Evolutionary conservation across 192 early-diverging fungal genomes (phyloP).

Genomic region (Glomus cerebriforme): DNA sequence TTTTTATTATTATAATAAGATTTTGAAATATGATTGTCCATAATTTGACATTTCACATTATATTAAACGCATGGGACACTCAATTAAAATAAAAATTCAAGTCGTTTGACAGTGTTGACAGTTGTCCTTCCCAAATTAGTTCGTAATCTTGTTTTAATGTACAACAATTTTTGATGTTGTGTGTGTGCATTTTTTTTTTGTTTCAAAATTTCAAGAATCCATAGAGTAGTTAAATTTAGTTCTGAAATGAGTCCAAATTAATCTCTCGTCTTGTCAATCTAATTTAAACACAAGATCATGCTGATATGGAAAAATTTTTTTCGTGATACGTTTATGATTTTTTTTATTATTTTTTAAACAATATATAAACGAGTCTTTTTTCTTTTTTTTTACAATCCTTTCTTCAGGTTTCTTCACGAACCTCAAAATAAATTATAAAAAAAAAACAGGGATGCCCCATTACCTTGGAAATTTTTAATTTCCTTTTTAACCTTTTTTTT

Average conservation of each 20-base stretch:
- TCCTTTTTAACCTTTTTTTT: too few relatives aligned
- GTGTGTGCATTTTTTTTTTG: background rate
- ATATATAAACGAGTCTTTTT: background rate
- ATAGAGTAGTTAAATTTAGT: background rate
- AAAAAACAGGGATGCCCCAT: background rate
- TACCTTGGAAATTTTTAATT: background rate
- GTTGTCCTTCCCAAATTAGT: background rate
- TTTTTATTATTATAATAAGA: background rate
- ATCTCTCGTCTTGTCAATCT: background rate
- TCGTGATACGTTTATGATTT: background rate
- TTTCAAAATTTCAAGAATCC: background rate
- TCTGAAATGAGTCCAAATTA: background rate
- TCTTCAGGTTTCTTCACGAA: background rate
- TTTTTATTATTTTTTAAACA: too few relatives aligned
- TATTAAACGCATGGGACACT: background rate
- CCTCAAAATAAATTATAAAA: too few relatives aligned
- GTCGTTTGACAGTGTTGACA: background rate
- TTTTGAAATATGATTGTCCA: background rate
- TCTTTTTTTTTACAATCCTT: background rate
- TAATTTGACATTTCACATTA: background rate
- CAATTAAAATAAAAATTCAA: too few relatives aligned
- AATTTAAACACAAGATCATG: background rate
- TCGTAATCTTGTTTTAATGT: background rate
- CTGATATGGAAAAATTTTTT: background rate
- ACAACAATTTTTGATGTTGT: background rate